Conservation (phyloP, 1,284 basidiomycete species). For the Mycosarcoma mackinlayi region DNA sequence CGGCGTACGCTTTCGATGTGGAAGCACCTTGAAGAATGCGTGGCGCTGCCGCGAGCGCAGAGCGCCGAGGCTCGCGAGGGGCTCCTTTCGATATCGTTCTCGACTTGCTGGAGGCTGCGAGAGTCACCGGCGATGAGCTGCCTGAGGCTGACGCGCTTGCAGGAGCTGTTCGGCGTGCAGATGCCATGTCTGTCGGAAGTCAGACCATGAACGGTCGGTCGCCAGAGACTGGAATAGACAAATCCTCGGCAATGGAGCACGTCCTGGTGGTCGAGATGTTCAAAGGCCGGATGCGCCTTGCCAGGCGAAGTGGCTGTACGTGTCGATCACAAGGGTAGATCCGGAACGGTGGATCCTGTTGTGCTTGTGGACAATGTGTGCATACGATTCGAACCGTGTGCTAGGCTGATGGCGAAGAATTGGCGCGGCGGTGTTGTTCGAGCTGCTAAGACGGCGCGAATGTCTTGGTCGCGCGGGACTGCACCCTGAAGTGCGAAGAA, state of each 20-base stretch:
- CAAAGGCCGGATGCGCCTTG: background rate
- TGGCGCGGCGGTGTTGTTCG: background rate
- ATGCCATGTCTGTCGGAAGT: slow-evolving; percentile 14
- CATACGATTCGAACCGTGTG: background rate
- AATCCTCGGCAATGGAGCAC: background rate
- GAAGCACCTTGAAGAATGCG: background rate
- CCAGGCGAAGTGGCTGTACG: too few relatives aligned
- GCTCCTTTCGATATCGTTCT: background rate
- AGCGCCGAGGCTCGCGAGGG: background rate
- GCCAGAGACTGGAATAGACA: background rate
- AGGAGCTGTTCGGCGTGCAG: slow-evolving; percentile 4
- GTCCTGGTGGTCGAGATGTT: background rate
- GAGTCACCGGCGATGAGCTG: slow-evolving; percentile 2
- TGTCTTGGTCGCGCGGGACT: background rate
- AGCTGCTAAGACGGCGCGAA: too few relatives aligned
- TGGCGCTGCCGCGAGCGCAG: background rate
- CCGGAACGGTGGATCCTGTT: too few relatives aligned
- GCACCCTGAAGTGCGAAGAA: slow-evolving; percentile 8
- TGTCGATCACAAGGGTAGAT: too few relatives aligned
- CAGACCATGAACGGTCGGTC: slow-evolving; percentile 1
- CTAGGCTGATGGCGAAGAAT: slow-evolving; percentile 1
- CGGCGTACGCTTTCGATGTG: background rate
- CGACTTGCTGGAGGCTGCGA: background rate
- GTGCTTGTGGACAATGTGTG: too few relatives aligned
- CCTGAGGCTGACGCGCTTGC: slow-evolving; percentile 8